These are phyloP conservation scores for Mycocalia duriaeana DNA, from an alignment of 1,284 basidiomycete species.

Conservation along the genomic window DNA sequence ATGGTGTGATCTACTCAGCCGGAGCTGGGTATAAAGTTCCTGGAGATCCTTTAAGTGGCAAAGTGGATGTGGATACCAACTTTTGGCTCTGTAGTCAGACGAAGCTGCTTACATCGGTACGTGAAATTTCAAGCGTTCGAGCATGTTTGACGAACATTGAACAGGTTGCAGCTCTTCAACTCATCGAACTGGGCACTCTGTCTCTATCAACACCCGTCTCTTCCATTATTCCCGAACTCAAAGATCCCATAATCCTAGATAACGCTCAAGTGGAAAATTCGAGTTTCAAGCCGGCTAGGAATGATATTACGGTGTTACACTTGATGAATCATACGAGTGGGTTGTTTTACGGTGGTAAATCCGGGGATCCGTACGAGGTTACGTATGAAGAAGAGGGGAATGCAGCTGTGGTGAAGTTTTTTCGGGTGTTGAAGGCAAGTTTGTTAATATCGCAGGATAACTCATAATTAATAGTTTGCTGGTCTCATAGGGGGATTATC, in stretches of 20 bases:
- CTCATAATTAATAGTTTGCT: no score
- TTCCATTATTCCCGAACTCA: slow-evolving; percentile 24
- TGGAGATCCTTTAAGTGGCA: slow-evolving; percentile 20
- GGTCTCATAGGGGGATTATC: slow-evolving; percentile 22
- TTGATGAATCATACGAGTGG: slow-evolving; percentile 29
- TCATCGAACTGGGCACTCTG: slow-evolving; percentile 26
- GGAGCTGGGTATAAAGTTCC: slow-evolving; percentile 18
- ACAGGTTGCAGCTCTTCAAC: slow-evolving; percentile 25
- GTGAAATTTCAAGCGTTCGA: slow-evolving; percentile 3
- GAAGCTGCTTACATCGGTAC: slow-evolving; percentile 22
- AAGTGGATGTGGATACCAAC: slow-evolving; percentile 23
- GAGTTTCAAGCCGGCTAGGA: slow-evolving; percentile 14
- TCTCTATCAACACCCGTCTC: slow-evolving; percentile 19
- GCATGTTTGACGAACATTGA: not conserved
- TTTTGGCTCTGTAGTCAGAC: slow-evolving; percentile 16
- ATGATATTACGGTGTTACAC: slow-evolving; percentile 18
- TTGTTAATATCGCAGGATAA: no score
- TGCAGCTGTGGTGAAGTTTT: slow-evolving; percentile 17
- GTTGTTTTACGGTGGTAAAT: slow-evolving; percentile 15
- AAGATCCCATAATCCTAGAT: slow-evolving; percentile 21
- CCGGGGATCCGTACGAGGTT: not conserved
- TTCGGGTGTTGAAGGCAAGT: slow-evolving; percentile 17
- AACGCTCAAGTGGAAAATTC: slow-evolving; percentile 2
- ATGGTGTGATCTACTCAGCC: slow-evolving; percentile 24
- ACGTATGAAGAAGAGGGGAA: slow-evolving; percentile 10